Evolutionary conservation across 345 rosid species (phyloP), one percentile per base, ranked within the genome.

Genomic region (Euphorbia lathyris): DNA sequence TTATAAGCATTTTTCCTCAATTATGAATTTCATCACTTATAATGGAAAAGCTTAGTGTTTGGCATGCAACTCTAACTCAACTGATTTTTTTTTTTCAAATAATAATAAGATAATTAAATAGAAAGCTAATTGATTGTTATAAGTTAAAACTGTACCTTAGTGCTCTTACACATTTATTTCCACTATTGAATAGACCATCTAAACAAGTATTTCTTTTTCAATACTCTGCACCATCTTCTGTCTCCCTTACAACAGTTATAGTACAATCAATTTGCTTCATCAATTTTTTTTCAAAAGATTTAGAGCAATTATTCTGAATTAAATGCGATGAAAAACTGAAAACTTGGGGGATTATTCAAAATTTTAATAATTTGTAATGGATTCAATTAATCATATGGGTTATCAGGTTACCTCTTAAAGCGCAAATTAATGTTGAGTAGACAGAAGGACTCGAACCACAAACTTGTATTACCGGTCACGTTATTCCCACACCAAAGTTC

Each of bases 51-150:
- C 8, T 71, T 34, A 71, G 67, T 71, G 74, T 52, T 62, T 36
- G 23, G 50, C 74, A 60, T 71, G 67, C 74, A 71, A 62, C 61
- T 61, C 3, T 11, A 70, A 57, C 34, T 59, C 66, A 48, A 60
- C 66, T 50, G 4, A 7, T 40, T 40, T 32, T 32, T 32, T 32
- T 32, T n/a, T n/a, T n/a, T n/a, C n/a, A n/a, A n/a, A n/a, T n/a
- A n/a, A n/a, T n/a, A n/a, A n/a, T n/a, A n/a, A n/a, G n/a, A n/a
- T n/a, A n/a, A n/a, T n/a, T n/a, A n/a, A n/a, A n/a, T n/a, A 40
- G 43, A 40, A 40, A 40, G 43, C 10, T 8, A 40, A 4, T 40
- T 40, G 43, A 40, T 58, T 59, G 23, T 38, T 1, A 40, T 23
- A 60, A 68, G 65, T 48, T 70, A 14, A 60, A 70, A 32, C 36